phyloP scores from a whole-genome alignment of 768 basidiomycete species.

The Fomitopsis pulvina region DNA sequence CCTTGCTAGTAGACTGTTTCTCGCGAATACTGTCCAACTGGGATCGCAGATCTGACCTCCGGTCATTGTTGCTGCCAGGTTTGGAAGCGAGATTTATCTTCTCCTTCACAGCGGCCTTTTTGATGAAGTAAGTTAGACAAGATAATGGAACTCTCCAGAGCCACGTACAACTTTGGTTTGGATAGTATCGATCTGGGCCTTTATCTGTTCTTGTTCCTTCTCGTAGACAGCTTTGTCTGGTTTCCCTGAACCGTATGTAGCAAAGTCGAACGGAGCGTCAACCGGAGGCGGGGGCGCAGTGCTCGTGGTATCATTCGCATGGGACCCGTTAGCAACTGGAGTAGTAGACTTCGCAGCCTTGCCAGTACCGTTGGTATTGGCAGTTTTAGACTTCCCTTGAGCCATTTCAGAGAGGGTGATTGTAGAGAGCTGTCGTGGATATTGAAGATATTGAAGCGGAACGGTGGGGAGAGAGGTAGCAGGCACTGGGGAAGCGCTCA shows the following conservation, averaged over 20 bases:
- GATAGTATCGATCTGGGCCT: conserved; percentile 75
- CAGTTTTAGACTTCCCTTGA: conserved; percentile 49
- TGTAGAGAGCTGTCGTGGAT: conserved; percentile 4
- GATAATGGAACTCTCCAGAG: neutral
- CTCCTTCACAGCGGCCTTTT: conserved; percentile 62
- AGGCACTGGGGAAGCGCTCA: conserved; percentile 1
- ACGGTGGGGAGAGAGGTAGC: conserved; percentile 4
- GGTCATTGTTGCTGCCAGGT: conserved; percentile 61
- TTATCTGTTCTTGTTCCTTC: conserved; percentile 76
- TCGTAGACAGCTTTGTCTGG: conserved; percentile 88
- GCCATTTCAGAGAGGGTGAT: conserved; percentile 25
- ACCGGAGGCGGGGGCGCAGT: conserved; percentile 25
- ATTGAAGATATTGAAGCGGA: conserved; percentile 25
- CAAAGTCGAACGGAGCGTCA: conserved; percentile 16
- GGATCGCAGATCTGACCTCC: conserved; percentile 61
- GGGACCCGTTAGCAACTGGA: conserved; percentile 39
- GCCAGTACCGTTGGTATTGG: conserved; percentile 33
- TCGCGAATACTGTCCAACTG: conserved; percentile 77
- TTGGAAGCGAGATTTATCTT: conserved; percentile 65
- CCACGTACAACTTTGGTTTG: conserved; percentile 76
- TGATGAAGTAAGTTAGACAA: conserved; percentile 16
- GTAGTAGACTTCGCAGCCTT: conserved; percentile 31
- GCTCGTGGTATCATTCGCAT: conserved; percentile 32
- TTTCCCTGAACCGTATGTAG: conserved; percentile 38
- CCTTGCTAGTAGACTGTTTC: conserved; percentile 75